Evolutionary conservation across 2,329 filamentous ascomycete genomes (phyloP).

Genomic region (Niveomyces coronatus): DNA sequence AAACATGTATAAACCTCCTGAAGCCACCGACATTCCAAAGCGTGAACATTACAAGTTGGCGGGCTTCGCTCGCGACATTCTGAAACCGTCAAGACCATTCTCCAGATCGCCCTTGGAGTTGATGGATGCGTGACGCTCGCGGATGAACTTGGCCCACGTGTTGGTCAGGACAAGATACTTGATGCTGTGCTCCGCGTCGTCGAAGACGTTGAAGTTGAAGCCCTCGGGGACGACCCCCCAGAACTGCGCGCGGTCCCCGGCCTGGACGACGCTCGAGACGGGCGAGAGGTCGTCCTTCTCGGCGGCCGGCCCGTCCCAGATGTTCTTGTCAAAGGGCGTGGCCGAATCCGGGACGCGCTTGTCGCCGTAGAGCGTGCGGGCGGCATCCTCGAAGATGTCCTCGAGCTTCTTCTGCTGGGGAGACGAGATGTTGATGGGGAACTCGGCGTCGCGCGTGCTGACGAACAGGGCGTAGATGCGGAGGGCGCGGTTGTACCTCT

Average conservation of each 20-base stretch:
- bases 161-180: slow-evolving; percentile 59
- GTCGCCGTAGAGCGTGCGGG: slow-evolving; percentile 31
- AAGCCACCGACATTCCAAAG: no score
- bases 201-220: slow-evolving; percentile 46
- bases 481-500: slow-evolving; percentile 47
- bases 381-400: slow-evolving; percentile 42
- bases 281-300: slow-evolving; percentile 1
- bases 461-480: slow-evolving; percentile 53
- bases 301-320: no score
- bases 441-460: slow-evolving; percentile 47
- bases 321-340: slow-evolving; percentile 32
- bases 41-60: no score
- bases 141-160: slow-evolving; percentile 53
- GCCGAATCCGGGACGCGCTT: slow-evolving; percentile 24
- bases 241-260: slow-evolving; percentile 18
- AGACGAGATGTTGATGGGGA: slow-evolving; percentile 54
- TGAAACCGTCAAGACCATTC: no score
- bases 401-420: slow-evolving; percentile 40
- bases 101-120: slow-evolving; percentile 11
- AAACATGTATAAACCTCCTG: no score
- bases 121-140: slow-evolving; percentile 20
- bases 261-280: neutral
- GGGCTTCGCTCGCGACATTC: no score
- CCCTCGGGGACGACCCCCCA: slow-evolving; percentile 33
- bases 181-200: slow-evolving; percentile 47